These are phyloP conservation scores for Cryptococcus jaspeensis DNA, from an alignment of 1,284 basidiomycete genomes.

Conservation along the genomic window DNA sequence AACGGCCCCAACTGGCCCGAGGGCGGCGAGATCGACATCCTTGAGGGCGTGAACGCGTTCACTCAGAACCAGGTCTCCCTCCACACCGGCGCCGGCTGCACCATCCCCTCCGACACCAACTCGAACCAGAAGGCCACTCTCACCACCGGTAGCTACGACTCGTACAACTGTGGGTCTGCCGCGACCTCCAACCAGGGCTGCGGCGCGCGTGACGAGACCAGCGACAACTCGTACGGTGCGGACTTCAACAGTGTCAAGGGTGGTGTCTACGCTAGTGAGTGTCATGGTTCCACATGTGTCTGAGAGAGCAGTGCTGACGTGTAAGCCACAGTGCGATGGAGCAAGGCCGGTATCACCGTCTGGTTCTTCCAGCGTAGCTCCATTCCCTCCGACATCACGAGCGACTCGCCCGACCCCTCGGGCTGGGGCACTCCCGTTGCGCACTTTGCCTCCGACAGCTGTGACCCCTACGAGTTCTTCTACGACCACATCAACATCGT, in stretches of 20 bases:
- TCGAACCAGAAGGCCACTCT: conserved; percentile 57
- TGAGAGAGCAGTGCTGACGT: neutral
- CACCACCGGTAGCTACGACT: conserved; percentile 49
- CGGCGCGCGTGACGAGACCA: conserved; percentile 41
- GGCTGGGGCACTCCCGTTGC: conserved; percentile 74
- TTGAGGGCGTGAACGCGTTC: conserved; percentile 54
- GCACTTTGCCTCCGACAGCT: conserved; percentile 66
- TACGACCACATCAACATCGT: conserved; percentile 66
- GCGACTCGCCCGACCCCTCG: conserved; percentile 65
- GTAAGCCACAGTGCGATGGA: conserved; percentile 66
- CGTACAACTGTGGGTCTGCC: conserved; percentile 46
- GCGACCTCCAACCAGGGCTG: conserved; percentile 53
- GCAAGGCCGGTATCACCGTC: conserved; percentile 67
- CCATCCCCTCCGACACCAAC: conserved; percentile 55
- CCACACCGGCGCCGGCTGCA: conserved; percentile 53
- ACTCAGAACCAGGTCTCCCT: conserved; percentile 52
- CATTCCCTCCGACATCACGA: conserved; percentile 71
- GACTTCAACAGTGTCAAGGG: conserved; percentile 51
- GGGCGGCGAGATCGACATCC: conserved; percentile 59
- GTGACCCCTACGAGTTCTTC: conserved; percentile 74
- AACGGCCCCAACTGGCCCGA: conserved; percentile 56
- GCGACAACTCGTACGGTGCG: conserved; percentile 44
- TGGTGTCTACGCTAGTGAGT: conserved; percentile 53
- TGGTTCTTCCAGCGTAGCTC: conserved; percentile 73
- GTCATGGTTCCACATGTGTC: neutral